phyloP scores from a whole-genome alignment of 2,329 filamentous ascomycete genomes.

The Eutypa lata region DNA sequence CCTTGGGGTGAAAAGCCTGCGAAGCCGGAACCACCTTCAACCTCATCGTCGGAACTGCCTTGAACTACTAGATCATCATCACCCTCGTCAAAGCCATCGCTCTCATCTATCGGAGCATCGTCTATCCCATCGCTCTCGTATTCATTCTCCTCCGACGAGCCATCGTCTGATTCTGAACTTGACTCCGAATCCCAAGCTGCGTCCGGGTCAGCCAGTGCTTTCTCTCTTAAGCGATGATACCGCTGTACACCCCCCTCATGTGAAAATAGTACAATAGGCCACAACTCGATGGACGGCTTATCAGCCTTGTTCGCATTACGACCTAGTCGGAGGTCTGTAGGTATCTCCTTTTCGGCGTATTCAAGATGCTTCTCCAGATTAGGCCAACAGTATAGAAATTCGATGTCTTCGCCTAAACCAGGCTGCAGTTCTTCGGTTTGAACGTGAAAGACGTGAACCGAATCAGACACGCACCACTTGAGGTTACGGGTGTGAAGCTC shows the following conservation, averaged over 20 bases:
- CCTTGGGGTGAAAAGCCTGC: conserved; percentile 21
- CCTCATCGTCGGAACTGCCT: conserved; percentile 11
- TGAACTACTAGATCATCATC: conserved; percentile 17
- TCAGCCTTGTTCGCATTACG: background rate
- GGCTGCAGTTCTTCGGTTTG: conserved; percentile 13
- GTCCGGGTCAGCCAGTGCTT: background rate
- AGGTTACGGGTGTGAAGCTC: background rate
- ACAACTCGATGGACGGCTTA: background rate
- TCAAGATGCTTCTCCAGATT: conserved; percentile 12
- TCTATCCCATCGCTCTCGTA: conserved; percentile 22
- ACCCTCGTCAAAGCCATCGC: conserved; percentile 3
- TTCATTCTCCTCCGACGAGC: conserved; percentile 16
- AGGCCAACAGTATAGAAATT: conserved; percentile 29
- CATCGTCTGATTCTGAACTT: background rate
- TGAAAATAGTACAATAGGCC: conserved; percentile 15
- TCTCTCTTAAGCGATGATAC: conserved; percentile 3
- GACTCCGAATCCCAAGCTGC: background rate
- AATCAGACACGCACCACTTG: conserved; percentile 22
- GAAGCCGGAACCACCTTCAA: conserved; percentile 10
- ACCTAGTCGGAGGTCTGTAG: background rate
- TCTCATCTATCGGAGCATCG: conserved; percentile 17
- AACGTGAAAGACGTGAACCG: conserved; percentile 15
- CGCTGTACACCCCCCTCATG: conserved; percentile 3
- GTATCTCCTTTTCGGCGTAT: conserved; percentile 3
- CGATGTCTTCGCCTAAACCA: conserved; percentile 14